A percentile compares a stretch with the other conserved stretches of the same genome.
Evolutionary conservation across 2,329 filamentous ascomycete genomes (phyloP).

Genomic region (Aspergillus sp.): DNA sequence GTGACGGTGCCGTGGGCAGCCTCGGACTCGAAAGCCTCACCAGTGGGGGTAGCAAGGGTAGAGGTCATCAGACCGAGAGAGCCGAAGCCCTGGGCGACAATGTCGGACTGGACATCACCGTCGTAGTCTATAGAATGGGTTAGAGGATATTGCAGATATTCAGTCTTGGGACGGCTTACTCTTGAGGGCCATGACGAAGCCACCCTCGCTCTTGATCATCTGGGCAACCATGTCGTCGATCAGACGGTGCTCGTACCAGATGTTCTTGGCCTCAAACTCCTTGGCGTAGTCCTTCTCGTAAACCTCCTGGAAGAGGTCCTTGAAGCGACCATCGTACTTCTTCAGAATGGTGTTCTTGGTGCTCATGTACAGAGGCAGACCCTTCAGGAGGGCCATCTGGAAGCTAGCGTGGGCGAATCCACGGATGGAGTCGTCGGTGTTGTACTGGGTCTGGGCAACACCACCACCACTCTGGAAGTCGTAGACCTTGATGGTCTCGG

Average conservation of each 20-base stretch:
- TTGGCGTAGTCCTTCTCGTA: slow-evolving; percentile 84
- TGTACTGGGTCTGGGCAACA: slow-evolving; percentile 94
- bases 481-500: slow-evolving; percentile 83
- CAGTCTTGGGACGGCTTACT: slow-evolving; percentile 55
- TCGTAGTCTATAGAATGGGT: slow-evolving; percentile 70
- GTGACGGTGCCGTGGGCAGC: slow-evolving; percentile 98
- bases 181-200: slow-evolving; percentile 97
- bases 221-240: slow-evolving; percentile 99
- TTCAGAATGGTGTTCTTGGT: slow-evolving; percentile 99
- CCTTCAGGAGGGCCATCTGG: slow-evolving; percentile 87
- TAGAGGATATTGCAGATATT: slow-evolving; percentile 6
- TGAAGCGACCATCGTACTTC: slow-evolving; percentile 97
- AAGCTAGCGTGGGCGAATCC: slow-evolving; percentile 96
- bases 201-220: slow-evolving; percentile 98
- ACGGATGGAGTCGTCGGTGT: slow-evolving; percentile 90
- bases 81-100: slow-evolving; percentile 96
- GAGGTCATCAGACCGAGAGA: slow-evolving; percentile 98
- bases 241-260: slow-evolving; percentile 99
- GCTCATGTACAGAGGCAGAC: slow-evolving; percentile 96
- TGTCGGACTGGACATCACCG: slow-evolving; percentile 97
- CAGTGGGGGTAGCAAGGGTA: slow-evolving; percentile 91
- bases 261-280: slow-evolving; percentile 82
- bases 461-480: slow-evolving; percentile 84
- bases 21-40: slow-evolving; percentile 95
- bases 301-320: slow-evolving; percentile 98